Percentiles rank a stretch among this genome's conserved stretches.
These are phyloP conservation scores for Pyricularia grisea DNA, from an alignment of 2,329 filamentous ascomycete genomes.

Conservation along the genomic window DNA sequence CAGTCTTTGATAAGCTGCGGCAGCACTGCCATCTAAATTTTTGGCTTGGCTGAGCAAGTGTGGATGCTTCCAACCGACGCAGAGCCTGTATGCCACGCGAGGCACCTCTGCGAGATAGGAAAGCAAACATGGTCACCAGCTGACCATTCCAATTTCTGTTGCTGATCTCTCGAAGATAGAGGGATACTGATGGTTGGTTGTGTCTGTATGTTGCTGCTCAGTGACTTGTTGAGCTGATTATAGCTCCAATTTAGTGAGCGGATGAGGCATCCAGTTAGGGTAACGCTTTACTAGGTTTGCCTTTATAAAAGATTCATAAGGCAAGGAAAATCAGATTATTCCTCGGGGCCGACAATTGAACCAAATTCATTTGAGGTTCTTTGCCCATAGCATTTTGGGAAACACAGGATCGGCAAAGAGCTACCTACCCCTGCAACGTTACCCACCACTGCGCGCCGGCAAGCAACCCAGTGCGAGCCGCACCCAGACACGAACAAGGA, in stretches of 20 bases:
- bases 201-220: background rate
- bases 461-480: background rate
- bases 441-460: background rate
- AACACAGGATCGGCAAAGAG: background rate
- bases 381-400: background rate
- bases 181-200: background rate
- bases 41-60: background rate
- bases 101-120: background rate
- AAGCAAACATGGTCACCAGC: background rate
- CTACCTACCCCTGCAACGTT: background rate
- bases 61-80: background rate
- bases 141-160: conserved; percentile 1
- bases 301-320: no score
- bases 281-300: no score
- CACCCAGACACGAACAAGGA: background rate
- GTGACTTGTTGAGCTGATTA: background rate
- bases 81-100: background rate
- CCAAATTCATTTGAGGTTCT: background rate
- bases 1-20: conserved; percentile 19
- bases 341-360: no score
- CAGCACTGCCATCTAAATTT: background rate
- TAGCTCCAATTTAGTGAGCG: no score
- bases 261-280: no score
- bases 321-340: no score
- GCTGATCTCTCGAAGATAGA: background rate